Percentiles rank a stretch among this genome's conserved stretches.
These are phyloP conservation scores for Emmonsia crescens DNA, from an alignment of 2,329 filamentous ascomycete genomes.

Conservation along the genomic window DNA sequence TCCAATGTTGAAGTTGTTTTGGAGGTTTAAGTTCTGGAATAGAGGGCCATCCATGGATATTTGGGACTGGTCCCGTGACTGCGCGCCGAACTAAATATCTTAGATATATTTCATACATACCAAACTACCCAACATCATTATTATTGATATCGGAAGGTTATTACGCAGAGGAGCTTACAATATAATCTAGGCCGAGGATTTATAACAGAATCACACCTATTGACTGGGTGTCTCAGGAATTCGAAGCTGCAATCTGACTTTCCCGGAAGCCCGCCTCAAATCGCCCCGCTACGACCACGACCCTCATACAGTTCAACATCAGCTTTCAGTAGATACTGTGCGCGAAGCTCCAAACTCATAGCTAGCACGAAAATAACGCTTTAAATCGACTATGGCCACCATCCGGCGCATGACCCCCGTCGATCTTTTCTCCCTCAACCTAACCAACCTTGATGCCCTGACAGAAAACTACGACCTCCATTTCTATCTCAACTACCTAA, in stretches of 20 bases:
- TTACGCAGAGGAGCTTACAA: background rate
- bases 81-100: background rate
- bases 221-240: background rate
- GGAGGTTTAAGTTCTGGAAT: too few species aligned
- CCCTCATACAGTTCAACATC: background rate
- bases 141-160: background rate
- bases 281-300: background rate
- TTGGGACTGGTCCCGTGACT: constrained; percentile 3
- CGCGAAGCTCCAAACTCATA: background rate
- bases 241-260: background rate
- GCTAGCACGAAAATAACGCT: background rate
- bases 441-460: constrained; percentile 88
- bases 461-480: constrained; percentile 96
- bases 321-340: background rate
- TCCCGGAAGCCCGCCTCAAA: background rate
- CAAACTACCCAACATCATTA: background rate
- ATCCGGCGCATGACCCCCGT: constrained; percentile 74
- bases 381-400: constrained; percentile 53
- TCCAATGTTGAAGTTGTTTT: background rate
- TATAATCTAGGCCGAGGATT: background rate
- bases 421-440: constrained; percentile 81
- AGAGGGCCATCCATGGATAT: too few species aligned
- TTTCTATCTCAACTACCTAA: constrained; percentile 94
- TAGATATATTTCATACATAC: too few species aligned
- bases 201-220: background rate